Evolutionary conservation across 495 filamentous ascomycete genomes (phyloP).

Genomic region (Podospora bellae-mahoneyi): DNA sequence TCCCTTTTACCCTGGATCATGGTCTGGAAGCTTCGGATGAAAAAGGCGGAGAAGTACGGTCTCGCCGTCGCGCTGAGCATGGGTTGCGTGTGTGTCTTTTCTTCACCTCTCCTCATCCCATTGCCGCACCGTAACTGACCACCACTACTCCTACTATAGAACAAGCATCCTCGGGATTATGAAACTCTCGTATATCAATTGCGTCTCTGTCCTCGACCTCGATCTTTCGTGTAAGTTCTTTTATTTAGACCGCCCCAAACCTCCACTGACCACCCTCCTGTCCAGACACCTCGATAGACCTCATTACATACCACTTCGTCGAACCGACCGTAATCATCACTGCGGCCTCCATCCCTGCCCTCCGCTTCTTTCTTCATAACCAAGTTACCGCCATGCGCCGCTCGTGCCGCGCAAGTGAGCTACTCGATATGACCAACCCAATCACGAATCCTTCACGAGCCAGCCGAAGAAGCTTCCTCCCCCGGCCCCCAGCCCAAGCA

Average conservation of each 20-base stretch:
- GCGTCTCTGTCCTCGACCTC: background rate
- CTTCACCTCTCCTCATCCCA: background rate
- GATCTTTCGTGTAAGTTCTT: constrained; percentile 9
- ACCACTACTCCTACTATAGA: background rate
- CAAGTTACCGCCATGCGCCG: background rate
- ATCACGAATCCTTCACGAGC: background rate
- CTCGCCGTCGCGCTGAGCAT: constrained; percentile 30
- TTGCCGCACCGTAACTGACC: too few relatives aligned
- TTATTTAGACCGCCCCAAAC: too few relatives aligned
- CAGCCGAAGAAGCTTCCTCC: background rate
- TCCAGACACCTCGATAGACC: constrained; percentile 5
- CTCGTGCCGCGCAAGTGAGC: background rate
- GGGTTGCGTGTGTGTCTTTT: constrained; percentile 23
- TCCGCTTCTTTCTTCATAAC: constrained; percentile 1
- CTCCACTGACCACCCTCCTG: background rate
- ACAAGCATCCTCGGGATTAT: constrained; percentile 1
- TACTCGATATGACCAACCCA: background rate
- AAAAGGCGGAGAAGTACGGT: constrained; percentile 25
- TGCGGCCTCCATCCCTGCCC: constrained; percentile 12
- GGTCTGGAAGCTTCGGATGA: constrained; percentile 27
- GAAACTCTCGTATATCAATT: constrained; percentile 6
- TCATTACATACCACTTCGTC: constrained; percentile 16
- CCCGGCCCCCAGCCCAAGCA: too few relatives aligned
- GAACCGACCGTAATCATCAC: constrained; percentile 19
- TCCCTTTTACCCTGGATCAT: constrained; percentile 30